Conservation (phyloP, 805 yeast genomes). For the Blastobotrys attinorum region DNA sequence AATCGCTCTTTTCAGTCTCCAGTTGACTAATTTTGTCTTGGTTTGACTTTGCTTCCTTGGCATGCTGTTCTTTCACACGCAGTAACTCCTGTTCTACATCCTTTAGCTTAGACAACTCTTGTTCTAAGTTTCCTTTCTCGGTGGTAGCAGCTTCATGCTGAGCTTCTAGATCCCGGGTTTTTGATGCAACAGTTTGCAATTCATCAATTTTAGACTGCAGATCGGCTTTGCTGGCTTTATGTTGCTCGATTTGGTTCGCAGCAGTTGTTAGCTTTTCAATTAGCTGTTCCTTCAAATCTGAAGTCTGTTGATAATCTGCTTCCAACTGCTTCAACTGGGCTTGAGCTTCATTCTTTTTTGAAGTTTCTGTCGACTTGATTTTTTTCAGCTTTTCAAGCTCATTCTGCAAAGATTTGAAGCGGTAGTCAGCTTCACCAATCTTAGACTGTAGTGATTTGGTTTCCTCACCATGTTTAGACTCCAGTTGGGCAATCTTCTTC, state of each 20-base stretch:
- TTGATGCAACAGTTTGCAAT: neutral
- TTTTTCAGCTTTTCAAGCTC: conserved; percentile 8
- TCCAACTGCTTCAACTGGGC: conserved; percentile 11
- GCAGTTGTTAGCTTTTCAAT: conserved; percentile 40
- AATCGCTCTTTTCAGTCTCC: too few relatives aligned
- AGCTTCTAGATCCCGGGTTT: neutral
- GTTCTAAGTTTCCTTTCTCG: neutral
- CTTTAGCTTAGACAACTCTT: too few relatives aligned
- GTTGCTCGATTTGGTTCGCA: conserved; percentile 29
- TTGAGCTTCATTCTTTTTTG: conserved; percentile 5
- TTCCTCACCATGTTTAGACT: neutral
- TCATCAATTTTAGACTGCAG: neutral
- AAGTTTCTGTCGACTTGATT: conserved; percentile 10
- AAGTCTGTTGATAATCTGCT: conserved; percentile 25
- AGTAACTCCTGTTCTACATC: too few relatives aligned
- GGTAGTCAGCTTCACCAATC: neutral
- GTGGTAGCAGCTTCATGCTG: neutral
- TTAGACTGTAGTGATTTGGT: too few relatives aligned
- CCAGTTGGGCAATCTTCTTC: neutral
- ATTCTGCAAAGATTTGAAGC: neutral
- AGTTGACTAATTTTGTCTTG: too few relatives aligned
- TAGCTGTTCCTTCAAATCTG: conserved; percentile 32
- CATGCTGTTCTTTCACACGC: too few relatives aligned
- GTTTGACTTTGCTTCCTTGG: too few relatives aligned
- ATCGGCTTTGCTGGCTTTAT: conserved; percentile 13